Evolutionary conservation across 257 asterid species (phyloP).

Genomic region (Schizonepeta tenuifolia): DNA sequence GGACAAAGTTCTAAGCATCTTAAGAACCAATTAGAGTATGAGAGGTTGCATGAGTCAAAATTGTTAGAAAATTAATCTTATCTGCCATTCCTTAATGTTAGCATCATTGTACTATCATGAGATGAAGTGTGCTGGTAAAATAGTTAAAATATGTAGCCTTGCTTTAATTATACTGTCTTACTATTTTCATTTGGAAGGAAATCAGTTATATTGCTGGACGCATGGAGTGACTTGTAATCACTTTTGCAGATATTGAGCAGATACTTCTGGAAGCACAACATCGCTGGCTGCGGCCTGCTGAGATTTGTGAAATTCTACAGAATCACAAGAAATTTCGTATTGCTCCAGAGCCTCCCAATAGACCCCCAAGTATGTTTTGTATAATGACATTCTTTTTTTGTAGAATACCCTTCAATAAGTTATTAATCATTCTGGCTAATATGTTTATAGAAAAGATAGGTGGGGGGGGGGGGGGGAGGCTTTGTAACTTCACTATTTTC

Average conservation of each 20-base stretch:
- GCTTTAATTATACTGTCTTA: not conserved
- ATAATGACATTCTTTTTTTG: not conserved
- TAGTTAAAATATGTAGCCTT: constrained; percentile 6
- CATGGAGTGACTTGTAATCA: constrained; percentile 31
- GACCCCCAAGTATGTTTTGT: constrained; percentile 70
- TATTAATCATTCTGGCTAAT: not conserved
- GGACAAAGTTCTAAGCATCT: constrained; percentile 6
- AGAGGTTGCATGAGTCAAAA: not conserved
- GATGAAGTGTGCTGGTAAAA: not conserved
- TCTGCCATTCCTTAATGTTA: not conserved
- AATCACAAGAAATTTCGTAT: constrained; percentile 72
- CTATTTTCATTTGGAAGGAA: not conserved
- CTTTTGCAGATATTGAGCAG: constrained; percentile 79
- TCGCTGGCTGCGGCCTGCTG: constrained; percentile 96
- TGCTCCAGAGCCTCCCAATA: constrained; percentile 78
- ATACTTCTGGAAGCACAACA: constrained; percentile 81
- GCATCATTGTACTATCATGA: constrained; percentile 11
- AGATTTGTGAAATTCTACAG: constrained; percentile 80
- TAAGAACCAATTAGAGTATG: not conserved
- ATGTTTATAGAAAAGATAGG: not conserved
- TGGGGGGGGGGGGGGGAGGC: not conserved
- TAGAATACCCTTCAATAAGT: constrained; percentile 4
- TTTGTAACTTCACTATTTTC: constrained; percentile 4
- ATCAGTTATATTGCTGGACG: not conserved
- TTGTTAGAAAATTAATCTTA: not conserved